These are phyloP conservation scores for Austroboletus sp. DNA, from an alignment of 1,284 basidiomycete genomes.

Conservation along the genomic window DNA sequence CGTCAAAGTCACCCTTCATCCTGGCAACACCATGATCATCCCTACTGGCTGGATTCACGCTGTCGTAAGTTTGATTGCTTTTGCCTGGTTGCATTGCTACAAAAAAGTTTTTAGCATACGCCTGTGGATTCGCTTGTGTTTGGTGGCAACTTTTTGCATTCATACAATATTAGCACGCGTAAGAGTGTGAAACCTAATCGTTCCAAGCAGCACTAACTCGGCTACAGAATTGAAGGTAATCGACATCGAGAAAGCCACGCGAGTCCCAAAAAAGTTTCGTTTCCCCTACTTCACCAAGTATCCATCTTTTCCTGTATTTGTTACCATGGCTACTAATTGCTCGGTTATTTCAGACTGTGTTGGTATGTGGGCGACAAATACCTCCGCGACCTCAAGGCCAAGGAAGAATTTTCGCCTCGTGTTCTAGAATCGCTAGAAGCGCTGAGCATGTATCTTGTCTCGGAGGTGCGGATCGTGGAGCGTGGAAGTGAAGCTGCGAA, in stretches of 20 bases:
- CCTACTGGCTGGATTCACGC: slow-evolving; percentile 97
- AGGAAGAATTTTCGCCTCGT: slow-evolving; percentile 54
- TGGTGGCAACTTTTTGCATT: slow-evolving; percentile 94
- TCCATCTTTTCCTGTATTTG: slow-evolving; percentile 16
- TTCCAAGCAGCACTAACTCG: slow-evolving; percentile 3
- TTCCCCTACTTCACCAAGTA: slow-evolving; percentile 84
- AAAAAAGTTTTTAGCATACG: slow-evolving; percentile 57
- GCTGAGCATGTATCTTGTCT: slow-evolving; percentile 74
- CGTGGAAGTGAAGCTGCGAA: slow-evolving; percentile 54
- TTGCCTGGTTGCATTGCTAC: slow-evolving; percentile 1
- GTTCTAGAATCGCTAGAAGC: slow-evolving; percentile 66
- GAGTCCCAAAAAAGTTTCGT: slow-evolving; percentile 90
- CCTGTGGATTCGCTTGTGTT: slow-evolving; percentile 90
- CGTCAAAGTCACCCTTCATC: slow-evolving; percentile 69
- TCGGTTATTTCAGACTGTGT: slow-evolving; percentile 53
- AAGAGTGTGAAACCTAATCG: slow-evolving; percentile 27
- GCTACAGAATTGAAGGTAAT: slow-evolving; percentile 73
- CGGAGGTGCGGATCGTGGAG: slow-evolving; percentile 66
- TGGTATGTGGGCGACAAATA: slow-evolving; percentile 86
- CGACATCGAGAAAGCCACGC: slow-evolving; percentile 87
- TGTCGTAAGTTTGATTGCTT: slow-evolving; percentile 56
- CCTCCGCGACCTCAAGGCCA: slow-evolving; percentile 61
- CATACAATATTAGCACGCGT: slow-evolving; percentile 71
- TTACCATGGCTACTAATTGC: slow-evolving; percentile 2
- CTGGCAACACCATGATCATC: slow-evolving; percentile 95